Evolutionary conservation across 1,139 yeast species (phyloP).

Genomic region (Candida frijolesensis): DNA sequence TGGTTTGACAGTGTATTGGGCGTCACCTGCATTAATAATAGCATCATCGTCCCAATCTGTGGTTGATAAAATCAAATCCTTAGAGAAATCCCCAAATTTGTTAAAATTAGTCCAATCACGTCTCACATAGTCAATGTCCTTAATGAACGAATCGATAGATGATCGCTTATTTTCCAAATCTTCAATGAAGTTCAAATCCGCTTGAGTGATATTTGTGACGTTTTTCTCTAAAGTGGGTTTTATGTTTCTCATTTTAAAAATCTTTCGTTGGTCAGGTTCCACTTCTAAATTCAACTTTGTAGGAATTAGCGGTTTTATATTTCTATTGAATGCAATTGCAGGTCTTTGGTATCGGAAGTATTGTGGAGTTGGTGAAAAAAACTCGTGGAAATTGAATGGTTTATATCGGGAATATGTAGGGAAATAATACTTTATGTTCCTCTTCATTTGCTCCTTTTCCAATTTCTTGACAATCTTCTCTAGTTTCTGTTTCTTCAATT

Average conservation of each 20-base stretch:
- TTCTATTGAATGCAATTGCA: constrained; percentile 38
- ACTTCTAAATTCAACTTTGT: constrained; percentile 51
- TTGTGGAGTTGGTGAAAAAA: constrained; percentile 66
- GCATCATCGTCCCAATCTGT: constrained; percentile 83
- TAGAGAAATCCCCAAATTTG: constrained; percentile 45
- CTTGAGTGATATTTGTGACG: constrained; percentile 22
- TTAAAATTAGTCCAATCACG: constrained; percentile 43
- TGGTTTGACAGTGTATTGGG: constrained; percentile 12
- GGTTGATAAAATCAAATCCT: constrained; percentile 69
- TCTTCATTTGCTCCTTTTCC: constrained; percentile 34
- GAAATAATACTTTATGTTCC: constrained; percentile 51
- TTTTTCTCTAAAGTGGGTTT: constrained; percentile 7
- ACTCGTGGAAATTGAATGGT: constrained; percentile 64
- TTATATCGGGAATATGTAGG: constrained; percentile 63
- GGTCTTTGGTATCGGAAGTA: constrained; percentile 57
- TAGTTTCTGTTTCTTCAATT: constrained; percentile 27
- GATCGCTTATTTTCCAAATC: constrained; percentile 26
- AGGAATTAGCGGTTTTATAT: constrained; percentile 61
- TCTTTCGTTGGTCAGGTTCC: constrained; percentile 47
- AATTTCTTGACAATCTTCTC: constrained; percentile 31
- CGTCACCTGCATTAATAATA: constrained; percentile 54
- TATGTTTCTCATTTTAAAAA: constrained; percentile 36
- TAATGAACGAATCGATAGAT: constrained; percentile 20
- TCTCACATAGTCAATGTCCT: constrained; percentile 35
- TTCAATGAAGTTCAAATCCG: constrained; percentile 35